phyloP scores from a whole-genome alignment of 345 rosid species.

The Lepidium africanum region DNA sequence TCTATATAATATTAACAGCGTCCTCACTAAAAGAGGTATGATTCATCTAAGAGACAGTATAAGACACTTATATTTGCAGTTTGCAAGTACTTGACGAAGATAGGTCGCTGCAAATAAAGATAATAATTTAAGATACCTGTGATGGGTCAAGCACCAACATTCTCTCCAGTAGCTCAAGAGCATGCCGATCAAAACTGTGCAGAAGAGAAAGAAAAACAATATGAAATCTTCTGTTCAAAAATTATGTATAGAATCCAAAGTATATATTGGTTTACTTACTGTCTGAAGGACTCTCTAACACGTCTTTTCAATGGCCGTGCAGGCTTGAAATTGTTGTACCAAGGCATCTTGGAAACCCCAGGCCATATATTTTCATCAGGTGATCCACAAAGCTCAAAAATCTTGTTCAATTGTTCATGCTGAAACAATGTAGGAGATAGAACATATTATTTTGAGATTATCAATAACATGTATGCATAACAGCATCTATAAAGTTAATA shows the following conservation, averaged over 20 bases:
- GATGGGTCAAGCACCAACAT: constrained; percentile 89
- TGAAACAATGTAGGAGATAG: constrained; percentile 16
- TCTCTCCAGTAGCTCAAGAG: constrained; percentile 83
- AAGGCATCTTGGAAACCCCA: constrained; percentile 62
- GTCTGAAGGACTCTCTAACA: constrained; percentile 66
- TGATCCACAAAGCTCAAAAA: constrained; percentile 64
- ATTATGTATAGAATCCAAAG: not conserved
- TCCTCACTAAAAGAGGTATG: not conserved
- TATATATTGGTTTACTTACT: constrained; percentile 39
- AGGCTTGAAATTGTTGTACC: constrained; percentile 55
- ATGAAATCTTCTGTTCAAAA: constrained; percentile 5
- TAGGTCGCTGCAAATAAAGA: not conserved
- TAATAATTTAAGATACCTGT: constrained; percentile 44
- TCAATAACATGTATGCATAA: not conserved
- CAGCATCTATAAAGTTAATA: not conserved
- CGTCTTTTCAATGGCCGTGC: constrained; percentile 56
- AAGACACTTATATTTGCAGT: not conserved
- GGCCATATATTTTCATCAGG: constrained; percentile 70
- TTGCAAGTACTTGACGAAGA: not conserved
- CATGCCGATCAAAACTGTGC: constrained; percentile 76
- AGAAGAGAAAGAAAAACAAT: not conserved
- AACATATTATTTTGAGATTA: not conserved
- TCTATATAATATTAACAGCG: not conserved
- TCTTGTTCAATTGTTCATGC: constrained; percentile 63
- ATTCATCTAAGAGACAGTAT: not conserved